Base-by-base conservation (phyloP, 1,284 basidiomycete species). In the Leccinum subspadiceum region DNA sequence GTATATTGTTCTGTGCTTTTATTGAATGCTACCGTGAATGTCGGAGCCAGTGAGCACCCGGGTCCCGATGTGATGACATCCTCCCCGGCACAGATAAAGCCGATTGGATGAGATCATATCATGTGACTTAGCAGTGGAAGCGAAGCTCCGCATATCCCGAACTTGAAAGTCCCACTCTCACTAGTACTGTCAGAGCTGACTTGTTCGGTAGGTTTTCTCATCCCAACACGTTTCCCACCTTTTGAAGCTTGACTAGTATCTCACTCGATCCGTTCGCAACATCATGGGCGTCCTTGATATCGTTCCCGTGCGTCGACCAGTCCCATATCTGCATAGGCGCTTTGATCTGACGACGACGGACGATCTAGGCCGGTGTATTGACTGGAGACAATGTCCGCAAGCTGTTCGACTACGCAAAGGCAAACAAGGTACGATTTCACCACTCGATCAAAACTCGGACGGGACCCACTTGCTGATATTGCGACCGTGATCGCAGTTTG, bases 341-440 rank as follows among this genome's bases (percentile, higher is more conserved):
- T 29, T 49, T n/a, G 59, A 66, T 62, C 65, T 65, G n/a, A 71
- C 44, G 33, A n/a, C 4, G 22, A 51, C 50, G 48, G 10, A 44
- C n/a, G 44, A 22, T 51, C n/a, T 61, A 89, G 87, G 75, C 86
- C 66, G 89, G 89, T 68, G 89, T 92, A 63, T 72, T 92, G 66
- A 86, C 86, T 60, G 89, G 89, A 71, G 83, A 87, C 64, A 80
- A 92, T 70, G 84, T 86, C 66, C 81, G 85, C 76, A 88, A 87
- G 76, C 74, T 92, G 70, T 88, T 92, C 72, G 80, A 88, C 67
- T 88, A 90, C 70, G 89, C 89, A 57, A 82, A 82, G 65, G 78
- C 81, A 66, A 68, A 91, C 72, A 78, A 89, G 79, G 89, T 87
- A 67, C 66, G 78, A 75, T 20, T 8, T 8, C 12, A 13, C 49